Evolutionary conservation across 2,329 filamentous ascomycete species (phyloP).

Genomic region (Fusarium musae): DNA sequence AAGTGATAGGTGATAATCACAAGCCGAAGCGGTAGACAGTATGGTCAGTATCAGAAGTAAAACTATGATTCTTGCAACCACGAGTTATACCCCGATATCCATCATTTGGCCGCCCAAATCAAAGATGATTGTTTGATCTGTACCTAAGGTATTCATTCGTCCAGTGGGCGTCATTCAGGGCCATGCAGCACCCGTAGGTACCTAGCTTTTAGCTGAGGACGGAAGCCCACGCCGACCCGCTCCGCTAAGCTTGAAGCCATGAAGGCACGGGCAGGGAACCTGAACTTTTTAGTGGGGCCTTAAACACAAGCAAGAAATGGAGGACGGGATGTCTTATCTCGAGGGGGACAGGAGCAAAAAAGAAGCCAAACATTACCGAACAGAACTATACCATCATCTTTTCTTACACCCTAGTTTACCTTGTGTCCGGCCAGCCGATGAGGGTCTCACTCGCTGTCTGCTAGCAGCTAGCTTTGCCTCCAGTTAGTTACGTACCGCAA

Average conservation of each 20-base stretch:
- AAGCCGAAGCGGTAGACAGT: neutral
- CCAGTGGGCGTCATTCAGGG: slow-evolving; percentile 39
- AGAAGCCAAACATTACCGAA: slow-evolving; percentile 8
- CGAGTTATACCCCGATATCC: neutral
- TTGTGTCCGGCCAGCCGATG: slow-evolving; percentile 33
- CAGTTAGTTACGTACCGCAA: slow-evolving; percentile 34
- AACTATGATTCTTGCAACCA: neutral
- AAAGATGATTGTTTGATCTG: neutral
- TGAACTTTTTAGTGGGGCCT: slow-evolving; percentile 41
- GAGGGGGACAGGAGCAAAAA: slow-evolving; percentile 13
- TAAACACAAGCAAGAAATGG: slow-evolving; percentile 33
- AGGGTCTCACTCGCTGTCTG: neutral
- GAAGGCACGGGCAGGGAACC: slow-evolving; percentile 9
- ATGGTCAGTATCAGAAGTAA: neutral
- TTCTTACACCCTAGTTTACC: slow-evolving; percentile 23
- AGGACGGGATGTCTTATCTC: slow-evolving; percentile 33
- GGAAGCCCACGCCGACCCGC: slow-evolving; percentile 38
- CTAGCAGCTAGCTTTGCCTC: neutral
- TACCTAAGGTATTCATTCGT: neutral
- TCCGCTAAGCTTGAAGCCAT: slow-evolving; percentile 25
- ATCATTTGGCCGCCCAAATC: slow-evolving; percentile 28
- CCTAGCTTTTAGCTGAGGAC: slow-evolving; percentile 21
- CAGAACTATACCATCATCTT: slow-evolving; percentile 8
- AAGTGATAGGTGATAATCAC: slow-evolving; percentile 11
- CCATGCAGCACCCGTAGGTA: slow-evolving; percentile 1